These are phyloP conservation scores for Discostella stelligeroides DNA, from an alignment of 108 stramenopile genomes.

Conservation along the genomic window DNA sequence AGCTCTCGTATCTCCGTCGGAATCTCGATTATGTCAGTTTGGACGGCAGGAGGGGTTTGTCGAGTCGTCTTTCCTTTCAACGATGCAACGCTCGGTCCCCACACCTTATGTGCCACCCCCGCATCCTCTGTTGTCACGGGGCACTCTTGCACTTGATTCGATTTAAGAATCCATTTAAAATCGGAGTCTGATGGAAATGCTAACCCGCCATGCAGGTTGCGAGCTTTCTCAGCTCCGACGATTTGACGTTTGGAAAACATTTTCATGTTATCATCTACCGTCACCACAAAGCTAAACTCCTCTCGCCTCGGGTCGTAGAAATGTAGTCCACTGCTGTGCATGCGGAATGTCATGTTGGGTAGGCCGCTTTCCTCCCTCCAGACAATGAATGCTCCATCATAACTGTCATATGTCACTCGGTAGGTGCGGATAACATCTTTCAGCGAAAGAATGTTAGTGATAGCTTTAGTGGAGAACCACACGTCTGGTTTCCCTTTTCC, in stretches of 20 bases:
- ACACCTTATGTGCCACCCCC: constrained; percentile 9
- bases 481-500: not conserved
- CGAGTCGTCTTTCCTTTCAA: constrained; percentile 4
- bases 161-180: not conserved
- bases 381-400: constrained; percentile 9
- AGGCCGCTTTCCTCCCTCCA: constrained; percentile 2
- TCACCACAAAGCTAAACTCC: constrained; percentile 10
- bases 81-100: not conserved
- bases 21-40: not conserved
- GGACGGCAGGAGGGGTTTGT: not conserved
- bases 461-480: constrained; percentile 18
- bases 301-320: constrained; percentile 9
- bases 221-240: constrained; percentile 8
- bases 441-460: constrained; percentile 19
- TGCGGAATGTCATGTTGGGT: constrained; percentile 22
- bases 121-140: constrained; percentile 7
- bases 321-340: constrained; percentile 22
- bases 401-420: constrained; percentile 28
- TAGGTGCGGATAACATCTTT: constrained; percentile 10
- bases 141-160: not conserved
- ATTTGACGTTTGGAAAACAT: constrained; percentile 18
- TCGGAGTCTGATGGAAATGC: not conserved
- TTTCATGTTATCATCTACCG: constrained; percentile 7
- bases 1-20: constrained; percentile 10
- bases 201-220: constrained; percentile 17